Evolutionary conservation across 192 early-diverging fungal species (phyloP).

Genomic region (Rhizophagus prolifer): DNA sequence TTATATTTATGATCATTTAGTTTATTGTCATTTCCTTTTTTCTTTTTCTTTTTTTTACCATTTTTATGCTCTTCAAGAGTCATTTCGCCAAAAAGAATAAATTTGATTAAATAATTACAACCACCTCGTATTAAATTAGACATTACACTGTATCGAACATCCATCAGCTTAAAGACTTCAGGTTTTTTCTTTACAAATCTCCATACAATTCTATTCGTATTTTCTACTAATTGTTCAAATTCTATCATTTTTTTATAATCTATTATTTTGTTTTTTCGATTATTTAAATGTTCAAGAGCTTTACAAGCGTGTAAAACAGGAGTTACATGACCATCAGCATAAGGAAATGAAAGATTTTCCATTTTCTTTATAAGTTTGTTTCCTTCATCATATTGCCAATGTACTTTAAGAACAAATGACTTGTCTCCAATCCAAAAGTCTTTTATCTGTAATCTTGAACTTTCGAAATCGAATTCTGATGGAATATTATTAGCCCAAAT

Average conservation of each 20-base stretch:
- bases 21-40: neutral
- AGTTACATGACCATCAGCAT: neutral
- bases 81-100: neutral
- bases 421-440: neutral
- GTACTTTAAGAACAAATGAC: neutral
- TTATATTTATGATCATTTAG: neutral
- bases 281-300: neutral
- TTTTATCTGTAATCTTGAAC: neutral
- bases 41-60: neutral
- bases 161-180: neutral
- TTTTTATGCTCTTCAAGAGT: neutral
- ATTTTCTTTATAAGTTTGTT: neutral
- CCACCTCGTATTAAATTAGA: neutral
- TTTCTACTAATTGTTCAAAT: neutral
- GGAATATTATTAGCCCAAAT: neutral
- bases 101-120: neutral
- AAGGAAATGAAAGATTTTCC: neutral
- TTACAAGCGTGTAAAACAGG: neutral
- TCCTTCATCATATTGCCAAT: neutral
- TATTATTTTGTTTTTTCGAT: neutral
- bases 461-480: neutral
- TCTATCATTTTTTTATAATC: neutral
- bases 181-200: neutral
- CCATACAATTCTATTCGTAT: neutral
- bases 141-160: neutral